Conservation (phyloP, 163 green algal species). For the Volvox carteri region DNA sequence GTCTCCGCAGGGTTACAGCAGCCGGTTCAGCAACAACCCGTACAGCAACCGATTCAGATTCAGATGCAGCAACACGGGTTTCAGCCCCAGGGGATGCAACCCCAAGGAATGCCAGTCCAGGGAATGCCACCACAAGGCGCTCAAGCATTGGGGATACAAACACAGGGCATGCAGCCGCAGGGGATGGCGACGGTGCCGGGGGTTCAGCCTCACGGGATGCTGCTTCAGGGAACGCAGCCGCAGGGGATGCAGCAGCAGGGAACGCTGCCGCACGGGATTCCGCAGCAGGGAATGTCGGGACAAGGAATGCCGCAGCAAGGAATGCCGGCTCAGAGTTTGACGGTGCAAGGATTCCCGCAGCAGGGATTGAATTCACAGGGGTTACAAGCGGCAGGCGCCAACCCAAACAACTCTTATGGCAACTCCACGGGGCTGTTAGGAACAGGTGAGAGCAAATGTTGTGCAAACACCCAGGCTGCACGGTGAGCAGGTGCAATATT, state of each 20-base stretch:
- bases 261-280: neutral
- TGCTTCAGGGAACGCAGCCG: neutral
- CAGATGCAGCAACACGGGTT: slow-evolving; percentile 16
- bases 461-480: too few relatives aligned
- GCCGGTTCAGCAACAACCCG: neutral
- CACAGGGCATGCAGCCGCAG: neutral
- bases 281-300: neutral
- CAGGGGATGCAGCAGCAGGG: slow-evolving; percentile 7
- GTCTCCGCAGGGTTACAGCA: neutral
- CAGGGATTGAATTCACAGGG: neutral
- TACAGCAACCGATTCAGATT: slow-evolving; percentile 18
- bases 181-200: neutral
- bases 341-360: neutral
- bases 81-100: slow-evolving; percentile 18
- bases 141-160: too few relatives aligned
- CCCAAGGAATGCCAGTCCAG: neutral
- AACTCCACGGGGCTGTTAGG: slow-evolving; percentile 27
- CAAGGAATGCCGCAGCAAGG: neutral
- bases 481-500: too few relatives aligned
- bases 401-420: neutral
- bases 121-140: neutral
- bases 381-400: neutral
- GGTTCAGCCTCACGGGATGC: slow-evolving; percentile 2
- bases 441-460: slow-evolving; percentile 1
- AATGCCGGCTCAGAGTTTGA: slow-evolving; percentile 4